These are phyloP conservation scores for Leishmania turanica DNA, from an alignment of 208 protist genomes.

Conservation along the genomic window DNA sequence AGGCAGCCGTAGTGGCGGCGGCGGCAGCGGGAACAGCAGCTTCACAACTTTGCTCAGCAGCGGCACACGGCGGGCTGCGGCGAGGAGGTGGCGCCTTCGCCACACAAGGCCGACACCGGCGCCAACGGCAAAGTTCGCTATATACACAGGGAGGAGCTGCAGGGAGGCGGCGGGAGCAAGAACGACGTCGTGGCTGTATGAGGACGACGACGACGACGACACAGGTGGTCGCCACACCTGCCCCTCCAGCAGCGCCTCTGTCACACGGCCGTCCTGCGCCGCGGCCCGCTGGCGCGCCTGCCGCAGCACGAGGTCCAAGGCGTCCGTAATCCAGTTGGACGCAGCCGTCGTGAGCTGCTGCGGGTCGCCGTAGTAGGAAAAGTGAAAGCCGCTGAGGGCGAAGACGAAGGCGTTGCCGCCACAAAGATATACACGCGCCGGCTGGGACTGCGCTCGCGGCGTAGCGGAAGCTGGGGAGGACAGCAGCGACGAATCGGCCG, in stretches of 20 bases:
- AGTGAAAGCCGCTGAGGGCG: constrained; percentile 59
- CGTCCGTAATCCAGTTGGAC: constrained; percentile 35
- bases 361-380: constrained; percentile 34
- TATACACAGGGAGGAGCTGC: constrained; percentile 37
- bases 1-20: constrained; percentile 32
- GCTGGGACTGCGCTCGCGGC: not conserved
- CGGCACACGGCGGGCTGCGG: constrained; percentile 13
- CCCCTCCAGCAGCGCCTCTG: not conserved
- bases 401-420: constrained; percentile 50
- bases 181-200: constrained; percentile 23
- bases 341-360: constrained; percentile 33
- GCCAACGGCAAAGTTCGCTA: constrained; percentile 33
- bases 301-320: constrained; percentile 21
- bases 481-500: not conserved
- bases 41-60: constrained; percentile 16
- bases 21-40: constrained; percentile 30
- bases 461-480: not conserved
- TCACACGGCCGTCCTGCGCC: constrained; percentile 7
- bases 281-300: constrained; percentile 23
- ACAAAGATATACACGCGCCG: constrained; percentile 36
- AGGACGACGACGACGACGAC: not conserved
- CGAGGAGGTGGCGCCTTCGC: constrained; percentile 15
- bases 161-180: constrained; percentile 32
- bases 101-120: constrained; percentile 25
- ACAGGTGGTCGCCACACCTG: constrained; percentile 16